These are phyloP conservation scores for Hericium coralloides DNA, from an alignment of 768 basidiomycete species.

Conservation along the genomic window DNA sequence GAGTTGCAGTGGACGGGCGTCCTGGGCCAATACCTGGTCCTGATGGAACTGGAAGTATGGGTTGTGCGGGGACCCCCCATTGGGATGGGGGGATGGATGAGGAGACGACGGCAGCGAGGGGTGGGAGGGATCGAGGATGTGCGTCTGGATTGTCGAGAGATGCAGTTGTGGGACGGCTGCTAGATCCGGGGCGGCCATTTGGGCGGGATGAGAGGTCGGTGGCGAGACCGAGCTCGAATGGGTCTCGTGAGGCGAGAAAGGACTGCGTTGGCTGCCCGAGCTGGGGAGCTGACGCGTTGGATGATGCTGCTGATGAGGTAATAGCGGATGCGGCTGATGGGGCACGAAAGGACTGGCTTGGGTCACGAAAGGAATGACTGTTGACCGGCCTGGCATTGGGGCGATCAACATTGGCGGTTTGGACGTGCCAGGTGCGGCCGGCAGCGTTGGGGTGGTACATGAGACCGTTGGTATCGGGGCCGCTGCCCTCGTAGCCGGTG, in stretches of 20 bases:
- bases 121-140: conserved; percentile 49
- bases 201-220: conserved; percentile 20
- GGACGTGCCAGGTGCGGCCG: conserved; percentile 28
- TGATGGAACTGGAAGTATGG: conserved; percentile 51
- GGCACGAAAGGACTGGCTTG: conserved; percentile 76
- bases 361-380: conserved; percentile 70
- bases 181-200: conserved; percentile 37
- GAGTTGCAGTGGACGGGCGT: conserved; percentile 50
- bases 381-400: conserved; percentile 28
- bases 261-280: conserved; percentile 39
- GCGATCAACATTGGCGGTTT: conserved; percentile 30
- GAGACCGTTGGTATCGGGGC: conserved; percentile 17
- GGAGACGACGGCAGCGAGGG: conserved; percentile 72
- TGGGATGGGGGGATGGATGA: conserved; percentile 37
- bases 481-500: conserved; percentile 56
- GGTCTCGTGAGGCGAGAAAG: conserved; percentile 52
- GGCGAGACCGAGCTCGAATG: conserved; percentile 39
- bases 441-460: conserved; percentile 20
- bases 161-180: conserved; percentile 47
- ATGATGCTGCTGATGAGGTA: conserved; percentile 21
- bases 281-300: conserved; percentile 20
- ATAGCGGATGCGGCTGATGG: conserved; percentile 34
- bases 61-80: conserved; percentile 26
- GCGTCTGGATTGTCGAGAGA: conserved; percentile 30
- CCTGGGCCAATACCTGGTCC: conserved; percentile 39